phyloP scores from a whole-genome alignment of 768 basidiomycete species.

The Boletus fagicola region DNA sequence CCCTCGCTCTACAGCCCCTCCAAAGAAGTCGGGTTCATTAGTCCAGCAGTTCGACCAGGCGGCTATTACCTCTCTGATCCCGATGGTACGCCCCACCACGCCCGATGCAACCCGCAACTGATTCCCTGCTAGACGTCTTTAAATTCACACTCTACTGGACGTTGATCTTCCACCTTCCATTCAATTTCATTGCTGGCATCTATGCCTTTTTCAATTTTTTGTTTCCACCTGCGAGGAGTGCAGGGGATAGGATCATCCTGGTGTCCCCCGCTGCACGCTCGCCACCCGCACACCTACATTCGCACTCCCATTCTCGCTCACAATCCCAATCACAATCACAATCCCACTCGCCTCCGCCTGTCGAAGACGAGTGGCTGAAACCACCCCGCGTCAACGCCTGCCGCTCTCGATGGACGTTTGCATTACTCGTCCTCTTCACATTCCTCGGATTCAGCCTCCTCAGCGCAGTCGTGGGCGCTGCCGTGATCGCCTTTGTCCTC shows the following conservation, averaged over 20 bases:
- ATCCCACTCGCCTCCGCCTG: not conserved
- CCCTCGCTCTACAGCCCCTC: conserved; percentile 39
- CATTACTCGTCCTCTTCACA: conserved; percentile 38
- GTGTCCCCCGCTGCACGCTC: not conserved
- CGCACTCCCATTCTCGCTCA: not conserved
- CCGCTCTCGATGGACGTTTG: conserved; percentile 40
- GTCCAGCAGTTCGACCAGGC: conserved; percentile 30
- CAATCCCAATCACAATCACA: not conserved
- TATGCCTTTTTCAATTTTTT: conserved; percentile 44
- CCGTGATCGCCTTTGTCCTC: conserved; percentile 39
- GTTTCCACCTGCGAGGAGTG: conserved; percentile 33
- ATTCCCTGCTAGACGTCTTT: conserved; percentile 37
- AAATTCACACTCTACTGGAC: conserved; percentile 49
- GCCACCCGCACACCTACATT: not conserved
- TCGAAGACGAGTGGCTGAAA: conserved; percentile 12
- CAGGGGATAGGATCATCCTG: conserved; percentile 2
- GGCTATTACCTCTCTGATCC: conserved; percentile 38
- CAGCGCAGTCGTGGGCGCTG: conserved; percentile 40
- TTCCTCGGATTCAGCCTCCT: conserved; percentile 36
- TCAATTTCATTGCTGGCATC: conserved; percentile 38
- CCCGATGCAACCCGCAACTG: too few relatives aligned
- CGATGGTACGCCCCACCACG: conserved; percentile 24
- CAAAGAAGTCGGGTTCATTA: conserved; percentile 32
- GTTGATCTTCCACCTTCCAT: conserved; percentile 44
- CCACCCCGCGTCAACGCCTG: conserved; percentile 31